Base-by-base conservation (phyloP, 257 asterid species). In the Verbascum thapsus region DNA sequence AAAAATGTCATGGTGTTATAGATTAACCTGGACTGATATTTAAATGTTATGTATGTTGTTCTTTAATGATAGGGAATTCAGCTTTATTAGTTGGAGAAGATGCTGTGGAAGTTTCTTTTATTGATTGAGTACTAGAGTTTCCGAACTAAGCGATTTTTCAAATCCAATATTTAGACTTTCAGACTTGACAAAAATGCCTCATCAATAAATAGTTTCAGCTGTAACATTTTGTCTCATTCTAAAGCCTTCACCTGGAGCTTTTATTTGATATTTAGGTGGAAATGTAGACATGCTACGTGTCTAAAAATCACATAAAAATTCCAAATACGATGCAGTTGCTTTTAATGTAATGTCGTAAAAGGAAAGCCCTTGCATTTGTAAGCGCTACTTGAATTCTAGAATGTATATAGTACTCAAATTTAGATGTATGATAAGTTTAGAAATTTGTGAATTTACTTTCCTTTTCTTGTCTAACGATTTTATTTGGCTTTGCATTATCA, bases 401-500 rank as follows among this genome's bases (percentile, higher is more conserved):
- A n/a, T 34, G 41, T 9, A 35, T 20, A 17, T 8, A 34, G 0
- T 18, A 16, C 13, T 18, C 23, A 16, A 16, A 12, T 48, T 57
- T 32, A 49, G 3, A 19, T 52, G 32, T 5, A 26, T 26, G 8
- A 42, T 39, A 13, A 39, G 18, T 58, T 16, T 8, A 16, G 11
- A 40, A 20, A 12, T 11, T 11, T 41, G 35, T 56, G 13, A 60
- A 52, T 26, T 7, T 34, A 38, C 32, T 7, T 20, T 51, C 50
- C 39, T 51, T 51, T 23, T 16, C 50, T 51, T 19, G 10, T 10
- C 49, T 8, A 11, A 64, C 37, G 9, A 18, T 11, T 19, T 56
- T 37, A 26, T 60, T 53, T 53, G 53, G 43, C 37, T 38, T 58
- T 63, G 61, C 58, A 44, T 59, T 15, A 8, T 47, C 52, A 30